A percentile compares a stretch with the other conserved stretches of the same genome.
These are phyloP conservation scores for Colletotrichum sp. DNA, from an alignment of 2,329 filamentous ascomycete genomes.

Conservation along the genomic window DNA sequence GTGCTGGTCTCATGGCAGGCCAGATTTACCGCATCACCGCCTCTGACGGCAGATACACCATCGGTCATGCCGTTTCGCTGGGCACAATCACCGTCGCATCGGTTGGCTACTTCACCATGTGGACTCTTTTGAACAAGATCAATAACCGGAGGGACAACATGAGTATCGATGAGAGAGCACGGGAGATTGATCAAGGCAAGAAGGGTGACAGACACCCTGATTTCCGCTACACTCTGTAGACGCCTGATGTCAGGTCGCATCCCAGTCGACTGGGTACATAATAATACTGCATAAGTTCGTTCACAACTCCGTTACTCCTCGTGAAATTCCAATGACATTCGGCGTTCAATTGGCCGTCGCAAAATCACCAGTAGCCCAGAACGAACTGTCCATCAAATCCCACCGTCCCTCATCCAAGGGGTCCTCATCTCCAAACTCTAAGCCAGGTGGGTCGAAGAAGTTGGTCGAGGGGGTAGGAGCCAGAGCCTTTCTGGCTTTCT, in stretches of 20 bases:
- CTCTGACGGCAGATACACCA: constrained; percentile 6
- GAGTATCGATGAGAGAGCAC: constrained; percentile 11
- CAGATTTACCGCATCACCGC: constrained; percentile 34
- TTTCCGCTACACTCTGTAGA: constrained; percentile 14
- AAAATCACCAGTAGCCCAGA: background rate
- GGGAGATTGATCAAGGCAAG: constrained; percentile 11
- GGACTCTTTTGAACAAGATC: background rate
- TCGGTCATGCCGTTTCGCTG: constrained; percentile 14
- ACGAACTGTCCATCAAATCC: background rate
- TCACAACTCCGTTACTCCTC: background rate
- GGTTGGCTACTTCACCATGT: constrained; percentile 6
- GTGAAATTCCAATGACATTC: background rate
- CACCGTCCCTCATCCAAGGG: background rate
- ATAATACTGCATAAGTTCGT: background rate
- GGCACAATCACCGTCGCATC: constrained; percentile 14
- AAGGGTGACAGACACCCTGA: constrained; percentile 16
- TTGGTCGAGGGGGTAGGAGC: background rate
- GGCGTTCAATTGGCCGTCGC: background rate
- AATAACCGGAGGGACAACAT: constrained; percentile 9
- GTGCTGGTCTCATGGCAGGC: constrained; percentile 47
- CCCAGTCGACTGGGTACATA: background rate
- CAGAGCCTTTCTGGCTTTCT: background rate
- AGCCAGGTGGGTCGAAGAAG: background rate
- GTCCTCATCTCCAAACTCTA: constrained; percentile 6
- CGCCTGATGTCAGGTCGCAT: background rate